Percentiles rank a stretch among this genome's conserved stretches.
Evolutionary conservation across 352 stramenopile genomes (phyloP).

Genomic region (Lagenidium sp.): DNA sequence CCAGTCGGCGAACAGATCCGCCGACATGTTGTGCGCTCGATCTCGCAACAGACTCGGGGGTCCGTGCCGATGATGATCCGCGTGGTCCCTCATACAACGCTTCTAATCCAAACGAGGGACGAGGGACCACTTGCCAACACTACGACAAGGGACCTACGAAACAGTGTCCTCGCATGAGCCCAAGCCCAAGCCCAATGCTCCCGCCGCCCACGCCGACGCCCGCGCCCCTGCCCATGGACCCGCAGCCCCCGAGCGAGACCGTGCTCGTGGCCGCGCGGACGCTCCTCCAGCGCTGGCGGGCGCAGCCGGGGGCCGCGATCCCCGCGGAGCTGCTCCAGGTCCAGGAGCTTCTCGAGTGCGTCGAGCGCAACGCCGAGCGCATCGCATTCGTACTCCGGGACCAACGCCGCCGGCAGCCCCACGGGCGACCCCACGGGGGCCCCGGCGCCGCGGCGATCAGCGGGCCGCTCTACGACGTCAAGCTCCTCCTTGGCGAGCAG

Average conservation of each 20-base stretch:
- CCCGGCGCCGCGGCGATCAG: too few species aligned
- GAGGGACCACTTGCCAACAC: too few species aligned
- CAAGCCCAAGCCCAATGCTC: too few species aligned
- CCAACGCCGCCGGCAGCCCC: constrained; percentile 11
- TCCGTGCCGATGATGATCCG: too few species aligned
- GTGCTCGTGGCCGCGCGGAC: constrained; percentile 5
- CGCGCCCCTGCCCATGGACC: too few species aligned
- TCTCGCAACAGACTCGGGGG: not conserved
- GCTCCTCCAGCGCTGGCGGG: constrained; percentile 10
- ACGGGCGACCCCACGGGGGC: too few species aligned
- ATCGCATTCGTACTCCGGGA: constrained; percentile 43
- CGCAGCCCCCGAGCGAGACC: too few species aligned
- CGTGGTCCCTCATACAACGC: too few species aligned
- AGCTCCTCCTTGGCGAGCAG: constrained; percentile 52
- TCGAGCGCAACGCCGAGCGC: constrained; percentile 64
- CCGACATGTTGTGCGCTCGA: constrained; percentile 45
- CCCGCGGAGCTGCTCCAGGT: constrained; percentile 39
- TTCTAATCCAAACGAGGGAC: constrained; percentile 1
- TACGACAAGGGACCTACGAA: not conserved
- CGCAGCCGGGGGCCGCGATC: constrained; percentile 7
- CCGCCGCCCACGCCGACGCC: too few species aligned
- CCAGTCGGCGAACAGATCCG: constrained; percentile 86
- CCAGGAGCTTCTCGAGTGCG: constrained; percentile 56
- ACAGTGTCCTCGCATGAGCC: not conserved
- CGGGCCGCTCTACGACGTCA: too few species aligned